These are phyloP conservation scores for Cardiospermum halicacabum DNA, from an alignment of 345 rosid species.

Conservation along the genomic window DNA sequence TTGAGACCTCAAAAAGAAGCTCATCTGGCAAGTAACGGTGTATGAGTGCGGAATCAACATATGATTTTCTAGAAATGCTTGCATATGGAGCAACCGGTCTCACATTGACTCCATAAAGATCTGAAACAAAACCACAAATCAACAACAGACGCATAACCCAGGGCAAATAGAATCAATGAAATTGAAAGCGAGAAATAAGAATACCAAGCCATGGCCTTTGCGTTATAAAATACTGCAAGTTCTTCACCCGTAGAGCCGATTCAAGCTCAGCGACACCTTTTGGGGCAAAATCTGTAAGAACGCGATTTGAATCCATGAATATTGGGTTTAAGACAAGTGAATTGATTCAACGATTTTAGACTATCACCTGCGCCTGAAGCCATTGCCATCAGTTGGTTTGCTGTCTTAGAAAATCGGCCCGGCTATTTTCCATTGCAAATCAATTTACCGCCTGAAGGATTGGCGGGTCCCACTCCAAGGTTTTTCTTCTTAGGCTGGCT, in stretches of 20 bases:
- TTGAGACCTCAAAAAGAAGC: conserved; percentile 70
- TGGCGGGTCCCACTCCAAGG: background rate
- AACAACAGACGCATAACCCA: background rate
- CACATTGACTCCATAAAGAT: conserved; percentile 86
- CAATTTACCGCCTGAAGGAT: background rate
- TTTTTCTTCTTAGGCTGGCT: background rate
- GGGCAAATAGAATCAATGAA: background rate
- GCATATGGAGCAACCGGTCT: conserved; percentile 82
- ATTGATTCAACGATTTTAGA: background rate
- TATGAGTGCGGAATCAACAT: conserved; percentile 62
- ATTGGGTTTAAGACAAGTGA: background rate
- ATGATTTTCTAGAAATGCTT: conserved; percentile 57
- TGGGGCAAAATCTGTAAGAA: conserved; percentile 39
- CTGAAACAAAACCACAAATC: conserved; percentile 25
- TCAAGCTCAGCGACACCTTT: conserved; percentile 74
- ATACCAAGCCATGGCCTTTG: conserved; percentile 95
- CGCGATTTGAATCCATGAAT: background rate
- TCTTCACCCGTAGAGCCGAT: conserved; percentile 72
- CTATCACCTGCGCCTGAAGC: background rate
- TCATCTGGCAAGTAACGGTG: conserved; percentile 92
- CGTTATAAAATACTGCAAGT: conserved; percentile 57
- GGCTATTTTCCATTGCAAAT: background rate
- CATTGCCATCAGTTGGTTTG: background rate
- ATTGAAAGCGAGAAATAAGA: background rate
- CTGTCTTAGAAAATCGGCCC: background rate